Evolutionary conservation across 192 early-diverging fungal genomes (phyloP).

Genomic region (Podila epicladia): DNA sequence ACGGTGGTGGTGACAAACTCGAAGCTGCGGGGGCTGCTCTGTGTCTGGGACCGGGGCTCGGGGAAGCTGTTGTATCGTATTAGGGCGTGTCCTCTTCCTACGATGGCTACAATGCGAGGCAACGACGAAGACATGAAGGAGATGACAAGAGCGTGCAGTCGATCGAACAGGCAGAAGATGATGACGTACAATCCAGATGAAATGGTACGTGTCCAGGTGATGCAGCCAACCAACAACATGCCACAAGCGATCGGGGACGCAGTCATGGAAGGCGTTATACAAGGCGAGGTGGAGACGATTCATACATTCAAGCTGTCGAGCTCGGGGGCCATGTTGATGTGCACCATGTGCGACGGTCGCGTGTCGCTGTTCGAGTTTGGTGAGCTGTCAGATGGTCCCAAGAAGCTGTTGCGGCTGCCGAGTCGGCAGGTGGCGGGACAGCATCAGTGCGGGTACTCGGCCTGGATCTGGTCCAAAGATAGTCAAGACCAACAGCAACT

Average conservation of each 20-base stretch:
- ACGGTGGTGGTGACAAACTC: conserved; percentile 38
- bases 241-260: not conserved
- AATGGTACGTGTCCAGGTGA: not conserved
- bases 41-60: conserved; percentile 21
- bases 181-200: not conserved
- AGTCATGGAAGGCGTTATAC: not conserved
- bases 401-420: not conserved
- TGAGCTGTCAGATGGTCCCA: not conserved
- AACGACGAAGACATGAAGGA: not conserved
- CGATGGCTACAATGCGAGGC: not conserved
- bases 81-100: not conserved
- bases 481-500: not conserved
- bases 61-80: conserved; percentile 26
- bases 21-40: conserved; percentile 24
- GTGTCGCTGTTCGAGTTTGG: conserved; percentile 37
- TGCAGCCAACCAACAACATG: not conserved
- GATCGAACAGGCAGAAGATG: not conserved
- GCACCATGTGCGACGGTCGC: conserved; percentile 33
- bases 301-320: conserved; percentile 28
- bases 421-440: not conserved
- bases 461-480: conserved; percentile 28
- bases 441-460: not conserved
- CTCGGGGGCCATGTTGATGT: conserved; percentile 35
- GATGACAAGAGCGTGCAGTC: not conserved
- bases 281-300: not conserved